Evolutionary conservation across 2,329 filamentous ascomycete genomes (phyloP).

Genomic region (Paecilomyces dactylethromorphus): DNA sequence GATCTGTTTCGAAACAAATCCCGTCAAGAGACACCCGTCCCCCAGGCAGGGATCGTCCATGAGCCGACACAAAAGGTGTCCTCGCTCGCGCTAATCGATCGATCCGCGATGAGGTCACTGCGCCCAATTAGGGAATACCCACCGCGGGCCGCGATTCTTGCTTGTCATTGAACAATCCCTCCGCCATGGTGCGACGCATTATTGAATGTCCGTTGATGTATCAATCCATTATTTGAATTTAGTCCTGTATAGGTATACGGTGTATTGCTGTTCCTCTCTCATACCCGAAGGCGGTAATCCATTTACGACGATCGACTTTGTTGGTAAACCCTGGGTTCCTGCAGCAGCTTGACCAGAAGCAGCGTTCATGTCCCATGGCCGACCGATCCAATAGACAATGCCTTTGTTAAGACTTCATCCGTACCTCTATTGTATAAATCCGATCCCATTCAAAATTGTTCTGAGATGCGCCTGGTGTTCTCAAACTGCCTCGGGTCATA

Average conservation of each 20-base stretch:
- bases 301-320: no score
- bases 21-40: background rate
- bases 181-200: background rate
- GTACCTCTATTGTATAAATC: background rate
- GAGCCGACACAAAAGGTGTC: background rate
- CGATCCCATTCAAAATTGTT: background rate
- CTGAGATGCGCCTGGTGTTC: background rate
- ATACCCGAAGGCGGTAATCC: no score
- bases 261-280: no score
- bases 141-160: background rate
- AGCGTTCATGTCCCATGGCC: background rate
- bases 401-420: background rate
- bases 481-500: background rate
- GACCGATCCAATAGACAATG: background rate
- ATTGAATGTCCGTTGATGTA: background rate
- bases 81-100: background rate
- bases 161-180: background rate
- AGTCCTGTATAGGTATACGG: background rate
- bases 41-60: background rate
- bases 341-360: background rate
- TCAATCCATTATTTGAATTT: background rate
- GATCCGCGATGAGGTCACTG: conserved; percentile 1
- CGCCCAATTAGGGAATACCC: background rate
- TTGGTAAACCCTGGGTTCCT: background rate
- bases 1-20: background rate